phyloP scores from a whole-genome alignment of 225 moss, liverwort and hornwort species.

The Neckera pumila region DNA sequence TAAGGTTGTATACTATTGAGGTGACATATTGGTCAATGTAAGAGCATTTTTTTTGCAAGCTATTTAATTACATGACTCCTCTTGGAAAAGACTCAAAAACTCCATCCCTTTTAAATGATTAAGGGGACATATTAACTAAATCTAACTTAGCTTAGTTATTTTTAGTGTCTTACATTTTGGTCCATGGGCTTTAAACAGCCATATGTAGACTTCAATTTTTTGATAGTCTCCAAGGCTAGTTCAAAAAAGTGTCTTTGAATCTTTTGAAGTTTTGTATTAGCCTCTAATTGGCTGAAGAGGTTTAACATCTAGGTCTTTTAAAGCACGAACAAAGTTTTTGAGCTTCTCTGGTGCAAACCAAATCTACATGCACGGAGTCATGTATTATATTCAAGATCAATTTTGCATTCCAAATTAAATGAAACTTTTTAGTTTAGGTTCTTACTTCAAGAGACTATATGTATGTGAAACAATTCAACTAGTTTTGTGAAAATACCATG shows the following conservation, averaged over 20 bases:
- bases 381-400: background rate
- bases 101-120: background rate
- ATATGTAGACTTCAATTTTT: background rate
- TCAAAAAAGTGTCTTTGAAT: too few relatives aligned
- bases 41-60: background rate
- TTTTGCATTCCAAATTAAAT: background rate
- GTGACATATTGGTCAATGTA: too few relatives aligned
- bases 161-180: background rate
- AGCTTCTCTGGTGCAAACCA: background rate
- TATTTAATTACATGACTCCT: background rate
- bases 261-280: background rate
- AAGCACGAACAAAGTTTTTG: background rate
- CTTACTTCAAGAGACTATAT: background rate
- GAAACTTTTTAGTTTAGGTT: background rate
- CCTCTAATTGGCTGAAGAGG: accelerated
- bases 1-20: too few relatives aligned
- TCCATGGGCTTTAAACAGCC: background rate
- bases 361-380: background rate
- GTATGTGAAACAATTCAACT: background rate
- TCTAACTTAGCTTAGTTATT: background rate
- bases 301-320: too few relatives aligned
- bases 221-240: background rate
- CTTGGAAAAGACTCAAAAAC: background rate
- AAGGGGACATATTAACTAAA: background rate
- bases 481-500: background rate